These are phyloP conservation scores for Aspergillus udagawae DNA, from an alignment of 2,329 filamentous ascomycete species.

Conservation along the genomic window DNA sequence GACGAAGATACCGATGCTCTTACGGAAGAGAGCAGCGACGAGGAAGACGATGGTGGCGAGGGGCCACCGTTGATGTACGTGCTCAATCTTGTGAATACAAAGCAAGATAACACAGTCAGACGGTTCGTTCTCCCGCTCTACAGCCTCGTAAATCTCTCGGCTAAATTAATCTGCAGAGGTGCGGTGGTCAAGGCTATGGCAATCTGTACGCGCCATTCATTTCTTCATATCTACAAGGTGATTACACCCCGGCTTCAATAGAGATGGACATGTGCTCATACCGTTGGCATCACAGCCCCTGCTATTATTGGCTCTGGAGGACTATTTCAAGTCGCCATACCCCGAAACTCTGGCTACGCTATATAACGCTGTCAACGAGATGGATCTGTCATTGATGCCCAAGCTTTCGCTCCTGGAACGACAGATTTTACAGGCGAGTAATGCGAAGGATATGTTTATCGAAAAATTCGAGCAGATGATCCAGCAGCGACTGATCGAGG, in stretches of 20 bases:
- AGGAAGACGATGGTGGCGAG: slow-evolving; percentile 65
- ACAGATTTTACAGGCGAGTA: slow-evolving; percentile 80
- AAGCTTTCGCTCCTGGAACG: slow-evolving; percentile 77
- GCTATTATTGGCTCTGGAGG: slow-evolving; percentile 82
- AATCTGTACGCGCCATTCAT: slow-evolving; percentile 95
- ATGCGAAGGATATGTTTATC: slow-evolving; percentile 92
- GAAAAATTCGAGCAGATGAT: slow-evolving; percentile 98
- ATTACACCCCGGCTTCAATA: neutral
- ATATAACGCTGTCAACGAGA: slow-evolving; percentile 89
- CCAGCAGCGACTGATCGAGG: slow-evolving; percentile 71
- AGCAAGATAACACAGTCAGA: slow-evolving; percentile 88
- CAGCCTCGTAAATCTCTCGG: neutral
- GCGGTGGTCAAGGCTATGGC: slow-evolving; percentile 98
- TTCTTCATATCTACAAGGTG: slow-evolving; percentile 97
- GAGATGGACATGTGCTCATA: neutral
- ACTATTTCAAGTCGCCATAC: slow-evolving; percentile 91
- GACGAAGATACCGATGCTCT: slow-evolving; percentile 21
- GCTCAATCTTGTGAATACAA: slow-evolving; percentile 94
- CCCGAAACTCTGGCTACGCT: slow-evolving; percentile 83
- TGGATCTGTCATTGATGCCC: slow-evolving; percentile 94
- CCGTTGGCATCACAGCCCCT: slow-evolving; percentile 59
- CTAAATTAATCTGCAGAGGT: slow-evolving; percentile 54
- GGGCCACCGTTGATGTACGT: slow-evolving; percentile 95
- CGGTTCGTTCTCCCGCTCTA: slow-evolving; percentile 40
- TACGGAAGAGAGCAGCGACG: slow-evolving; percentile 41